Base-by-base conservation (phyloP, 1,284 basidiomycete species). In the Vanrija sp. region DNA sequence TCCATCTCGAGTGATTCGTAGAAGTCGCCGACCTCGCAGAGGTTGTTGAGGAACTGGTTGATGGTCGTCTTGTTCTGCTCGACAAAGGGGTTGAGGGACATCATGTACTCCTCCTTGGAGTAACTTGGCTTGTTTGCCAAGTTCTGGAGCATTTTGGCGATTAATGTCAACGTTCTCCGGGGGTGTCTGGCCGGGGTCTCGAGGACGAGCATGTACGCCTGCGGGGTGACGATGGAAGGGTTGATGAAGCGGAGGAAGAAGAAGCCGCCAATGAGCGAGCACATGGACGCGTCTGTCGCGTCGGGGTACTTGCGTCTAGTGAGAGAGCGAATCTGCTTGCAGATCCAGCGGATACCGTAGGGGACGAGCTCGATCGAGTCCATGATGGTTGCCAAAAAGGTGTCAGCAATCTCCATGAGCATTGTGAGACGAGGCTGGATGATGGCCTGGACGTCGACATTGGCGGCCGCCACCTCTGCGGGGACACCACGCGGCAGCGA, bases 231-330 rank as follows among this genome's bases (percentile, higher is more conserved):
- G 63, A 99, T 93, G n/a, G 96, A 96, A 3, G 96, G 96, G 72
- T 99, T 99, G 81, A 99, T 97, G 79, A 98, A 99, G 14, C 96
- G 90, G 57, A 99, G 85, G 83, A 98, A 98, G 83, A 98, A 99
- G 81, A 98, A 98, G 19, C 95, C 95, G 52, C 96, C 96, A 66
- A 99, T 98, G 54, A 99, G 83, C 6, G 94, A 97, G 74, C 94
- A 98, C 57, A 98, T 95, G 51, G 93, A 93, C 69, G 93, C 93
- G 78, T 98, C 96, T 38, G 91, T 91, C 23, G 93, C 94, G 58
- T 97, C 93, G 6, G 95, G 94, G 74, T 98, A 98, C 81, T 98
- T 98, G 55, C 96, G 85, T 91, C 97, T 72, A 49, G 96, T 97
- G 71, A 98, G 78, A 79, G 90, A 93, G 62, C 92, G 83, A 74